Evolutionary conservation across 495 filamentous ascomycete species (phyloP), one percentile per base, ranked within the genome.

Genomic region (Penicillium pancosmium): DNA sequence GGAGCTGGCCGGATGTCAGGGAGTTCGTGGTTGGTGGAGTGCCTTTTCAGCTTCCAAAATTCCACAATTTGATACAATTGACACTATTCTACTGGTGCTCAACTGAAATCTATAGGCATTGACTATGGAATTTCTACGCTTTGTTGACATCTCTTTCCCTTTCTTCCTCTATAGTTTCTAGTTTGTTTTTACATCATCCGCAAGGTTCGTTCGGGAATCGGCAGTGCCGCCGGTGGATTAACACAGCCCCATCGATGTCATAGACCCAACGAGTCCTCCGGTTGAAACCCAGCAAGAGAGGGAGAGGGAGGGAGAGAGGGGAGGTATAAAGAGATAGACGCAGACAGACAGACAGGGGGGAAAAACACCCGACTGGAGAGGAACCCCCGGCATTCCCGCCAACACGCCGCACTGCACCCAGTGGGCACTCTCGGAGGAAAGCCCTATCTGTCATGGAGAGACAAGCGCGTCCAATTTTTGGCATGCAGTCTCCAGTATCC

Each of bases 231-330:
- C 41, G 50, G 49, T 51, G 43, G 49, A 60, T 59, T 56, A 43
- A 50, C 63, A 63, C 57, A 63, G 61, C 56, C 60, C 62, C 59
- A 69, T 58, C 64, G 58, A 64, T 68, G 64, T 67, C 64, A 67
- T 64, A 36, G 54, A 48, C 46, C 46, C 46, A 48, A 48, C 21
- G 19, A 48, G 23, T 31, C 11, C n/a, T 19, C 9, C 4, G 46
- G 2, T 27, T 64, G 50, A 6, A 31, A 8, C 2, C 35, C 52
- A 34, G 40, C 49, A 18, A 56, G 36, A 33, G 27, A 31, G 27
- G 27, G 27, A 31, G 27, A 31, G 27, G 8, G 27, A 31, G 3
- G 27, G 5, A 8, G 27, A 31, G 5, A 31, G 27, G 5, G 8
- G 27, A 31, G 5, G 4, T 9, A 31, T 23, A 23, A 23, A 31